A percentile compares a stretch with the other conserved stretches of the same genome.
phyloP scores from a whole-genome alignment of 2,329 filamentous ascomycete genomes.

The Emmonsia crescens region DNA sequence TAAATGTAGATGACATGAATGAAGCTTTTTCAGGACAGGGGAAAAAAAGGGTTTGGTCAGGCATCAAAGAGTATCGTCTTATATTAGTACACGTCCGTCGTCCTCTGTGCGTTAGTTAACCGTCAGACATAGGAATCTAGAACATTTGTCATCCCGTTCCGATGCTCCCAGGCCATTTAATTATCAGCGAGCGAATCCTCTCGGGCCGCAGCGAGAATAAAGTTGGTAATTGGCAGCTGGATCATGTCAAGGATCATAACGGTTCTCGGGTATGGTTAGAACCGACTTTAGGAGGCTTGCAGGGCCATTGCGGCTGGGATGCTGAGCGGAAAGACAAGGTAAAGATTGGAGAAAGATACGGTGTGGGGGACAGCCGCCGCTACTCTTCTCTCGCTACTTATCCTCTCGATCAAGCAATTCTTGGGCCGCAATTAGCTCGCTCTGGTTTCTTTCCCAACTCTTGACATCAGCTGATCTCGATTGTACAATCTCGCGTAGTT shows the following conservation, averaged over 20 bases:
- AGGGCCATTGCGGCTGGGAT: neutral
- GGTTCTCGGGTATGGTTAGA: neutral
- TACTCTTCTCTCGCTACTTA: neutral
- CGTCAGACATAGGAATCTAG: neutral
- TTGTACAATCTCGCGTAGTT: constrained; percentile 28
- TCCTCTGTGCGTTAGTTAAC: neutral
- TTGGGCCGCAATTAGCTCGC: constrained; percentile 33
- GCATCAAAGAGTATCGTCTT: neutral
- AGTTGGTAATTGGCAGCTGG: neutral
- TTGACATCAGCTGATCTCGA: constrained; percentile 21
- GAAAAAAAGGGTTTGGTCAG: neutral
- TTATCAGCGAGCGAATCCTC: neutral
- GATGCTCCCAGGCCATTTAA: neutral
- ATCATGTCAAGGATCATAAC: neutral
- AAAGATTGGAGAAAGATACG: neutral
- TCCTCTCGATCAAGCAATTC: constrained; percentile 27
- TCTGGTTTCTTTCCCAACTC: constrained; percentile 24
- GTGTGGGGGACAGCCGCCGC: neutral
- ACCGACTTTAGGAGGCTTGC: neutral
- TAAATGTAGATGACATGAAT: neutral
- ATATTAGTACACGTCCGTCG: neutral
- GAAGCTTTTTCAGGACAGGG: neutral
- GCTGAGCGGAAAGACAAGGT: neutral
- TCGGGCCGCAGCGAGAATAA: neutral
- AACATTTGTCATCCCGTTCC: neutral